Conservation (phyloP, 2,329 filamentous ascomycete genomes). For the Plectosphaerella sp. region DNA sequence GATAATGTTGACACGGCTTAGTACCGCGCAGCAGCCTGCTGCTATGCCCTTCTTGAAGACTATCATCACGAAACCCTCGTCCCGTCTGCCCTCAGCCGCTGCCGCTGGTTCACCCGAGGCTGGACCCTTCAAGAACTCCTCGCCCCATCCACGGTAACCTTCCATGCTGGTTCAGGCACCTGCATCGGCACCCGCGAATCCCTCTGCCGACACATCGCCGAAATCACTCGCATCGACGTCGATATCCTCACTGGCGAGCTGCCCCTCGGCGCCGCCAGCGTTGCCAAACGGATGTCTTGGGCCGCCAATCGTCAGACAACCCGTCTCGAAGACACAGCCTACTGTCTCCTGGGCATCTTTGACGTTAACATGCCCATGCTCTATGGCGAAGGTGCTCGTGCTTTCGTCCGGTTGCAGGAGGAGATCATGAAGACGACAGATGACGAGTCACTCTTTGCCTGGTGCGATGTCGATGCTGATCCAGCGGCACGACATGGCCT, state of each 20-base stretch:
- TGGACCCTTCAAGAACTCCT: too few species aligned
- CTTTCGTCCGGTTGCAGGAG: constrained; percentile 16
- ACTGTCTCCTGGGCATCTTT: constrained; percentile 19
- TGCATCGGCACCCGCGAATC: too few species aligned
- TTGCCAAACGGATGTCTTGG: constrained; percentile 15
- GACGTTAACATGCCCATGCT: constrained; percentile 19
- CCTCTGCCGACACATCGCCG: background rate
- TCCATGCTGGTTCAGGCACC: too few species aligned
- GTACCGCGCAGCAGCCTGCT: too few species aligned
- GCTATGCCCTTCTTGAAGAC: too few species aligned
- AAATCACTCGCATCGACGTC: background rate
- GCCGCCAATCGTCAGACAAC: constrained; percentile 15
- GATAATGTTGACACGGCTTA: too few species aligned
- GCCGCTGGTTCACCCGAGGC: too few species aligned
- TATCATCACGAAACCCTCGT: too few species aligned
- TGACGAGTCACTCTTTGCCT: constrained; percentile 17
- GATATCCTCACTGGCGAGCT: background rate
- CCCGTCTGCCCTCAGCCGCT: too few species aligned
- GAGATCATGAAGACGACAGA: constrained; percentile 14
- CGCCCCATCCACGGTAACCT: too few species aligned
- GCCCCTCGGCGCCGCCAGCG: background rate
- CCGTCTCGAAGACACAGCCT: constrained; percentile 17
- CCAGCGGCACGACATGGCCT: too few species aligned
- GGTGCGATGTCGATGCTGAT: constrained; percentile 3
- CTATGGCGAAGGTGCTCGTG: constrained; percentile 12